Evolutionary conservation across 768 basidiomycete genomes (phyloP), one percentile per base, ranked within the genome.

Genomic region (Xerocomus potaroensis): DNA sequence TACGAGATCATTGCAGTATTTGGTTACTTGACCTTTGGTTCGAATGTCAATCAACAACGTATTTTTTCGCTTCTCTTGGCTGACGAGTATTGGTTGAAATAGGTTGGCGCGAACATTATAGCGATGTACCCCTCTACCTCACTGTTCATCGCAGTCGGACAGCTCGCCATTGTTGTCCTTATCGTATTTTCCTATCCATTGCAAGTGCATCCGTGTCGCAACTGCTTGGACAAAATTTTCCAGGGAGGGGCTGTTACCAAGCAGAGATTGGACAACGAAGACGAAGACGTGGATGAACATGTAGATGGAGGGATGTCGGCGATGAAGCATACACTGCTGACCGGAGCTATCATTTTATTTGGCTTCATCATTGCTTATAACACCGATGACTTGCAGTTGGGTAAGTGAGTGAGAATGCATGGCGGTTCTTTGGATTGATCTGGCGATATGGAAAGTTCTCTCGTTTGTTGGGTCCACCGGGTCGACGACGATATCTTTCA

Each of bases 391-490:
- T 67, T 95, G 53, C 79, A 83, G 59, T 66, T 90, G 65, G 87
- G 90, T 86, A 58, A 56, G 82, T 66, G 10, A 18, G 18, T 21
- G 34, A 36, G 43, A 16, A 38, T 42, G 16, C 18, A 31, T 29
- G n/a, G 14, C 19, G 11, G 10, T 33, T 18, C 14, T 24, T 30
- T 31, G 29, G 23, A 22, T 44, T 66, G 48, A 67, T 39, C 38
- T 15, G 38, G 23, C 24, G 40, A 50, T 47, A 16, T 31, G 40
- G n/a, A 3, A 59, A 91, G 95, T 98, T 12, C 75, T 98, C 27
- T 91, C 92, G 4, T 96, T 99, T 62, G 95, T 99, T 30, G 96
- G 96, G 2, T 86, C 92, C 19, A 97, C 93, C 1, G 96, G 96
- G 11, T 95, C 91, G 12, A 96, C 94, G 21, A 95, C 93, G 16